These are phyloP conservation scores for Cyberlindnera mississippiensis DNA, from an alignment of 805 yeast genomes.

Conservation along the genomic window DNA sequence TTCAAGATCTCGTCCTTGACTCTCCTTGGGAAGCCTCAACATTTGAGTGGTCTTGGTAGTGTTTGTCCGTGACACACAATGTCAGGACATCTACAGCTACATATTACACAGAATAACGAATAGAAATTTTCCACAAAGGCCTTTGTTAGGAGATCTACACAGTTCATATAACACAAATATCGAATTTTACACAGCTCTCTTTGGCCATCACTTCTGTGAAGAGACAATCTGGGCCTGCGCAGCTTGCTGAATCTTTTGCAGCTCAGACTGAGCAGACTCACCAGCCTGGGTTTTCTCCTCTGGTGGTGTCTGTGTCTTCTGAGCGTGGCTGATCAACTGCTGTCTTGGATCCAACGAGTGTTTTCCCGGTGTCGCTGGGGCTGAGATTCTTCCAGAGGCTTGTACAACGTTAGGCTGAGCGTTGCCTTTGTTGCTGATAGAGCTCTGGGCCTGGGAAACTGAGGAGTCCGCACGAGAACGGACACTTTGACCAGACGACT, in stretches of 20 bases:
- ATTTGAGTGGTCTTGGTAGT: too few species aligned
- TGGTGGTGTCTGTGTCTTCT: neutral
- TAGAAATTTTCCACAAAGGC: too few species aligned
- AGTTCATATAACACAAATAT: too few species aligned
- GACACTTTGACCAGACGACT: neutral
- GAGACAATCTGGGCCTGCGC: slow-evolving; percentile 4
- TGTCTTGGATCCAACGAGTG: slow-evolving; percentile 11
- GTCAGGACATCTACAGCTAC: too few species aligned
- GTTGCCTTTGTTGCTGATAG: neutral
- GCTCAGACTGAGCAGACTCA: neutral
- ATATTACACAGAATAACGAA: too few species aligned
- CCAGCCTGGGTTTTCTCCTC: neutral
- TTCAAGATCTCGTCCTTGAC: too few species aligned
- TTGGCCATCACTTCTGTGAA: slow-evolving; percentile 2
- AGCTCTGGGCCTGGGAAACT: neutral
- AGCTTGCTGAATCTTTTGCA: slow-evolving; percentile 2
- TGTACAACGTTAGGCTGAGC: neutral
- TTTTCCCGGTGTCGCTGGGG: slow-evolving; percentile 2
- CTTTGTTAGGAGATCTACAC: too few species aligned
- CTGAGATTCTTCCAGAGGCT: slow-evolving; percentile 6
- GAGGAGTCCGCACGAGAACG: neutral
- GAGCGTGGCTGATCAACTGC: slow-evolving; percentile 9
- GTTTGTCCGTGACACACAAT: too few species aligned
- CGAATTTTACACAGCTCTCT: too few species aligned
- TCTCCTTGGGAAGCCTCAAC: too few species aligned